Percentiles rank a stretch among this genome's conserved stretches.
phyloP scores from a whole-genome alignment of 345 rosid genomes.

The Linum tenue region DNA sequence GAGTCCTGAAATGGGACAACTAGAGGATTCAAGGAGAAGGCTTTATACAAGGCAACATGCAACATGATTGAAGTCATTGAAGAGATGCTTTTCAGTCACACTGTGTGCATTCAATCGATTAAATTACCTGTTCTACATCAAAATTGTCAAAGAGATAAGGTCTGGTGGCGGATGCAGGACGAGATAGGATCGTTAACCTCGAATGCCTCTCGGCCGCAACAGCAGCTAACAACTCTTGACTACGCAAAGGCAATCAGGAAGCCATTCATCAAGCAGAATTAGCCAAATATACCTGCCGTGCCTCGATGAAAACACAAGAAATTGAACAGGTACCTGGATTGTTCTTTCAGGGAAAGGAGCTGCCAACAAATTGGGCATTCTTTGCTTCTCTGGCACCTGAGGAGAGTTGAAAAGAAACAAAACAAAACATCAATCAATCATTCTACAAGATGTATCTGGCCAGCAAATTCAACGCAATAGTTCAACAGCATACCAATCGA shows the following conservation, averaged over 20 bases:
- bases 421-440: background rate
- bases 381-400: slow-evolving; percentile 91
- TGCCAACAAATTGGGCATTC: slow-evolving; percentile 97
- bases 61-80: background rate
- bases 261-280: background rate
- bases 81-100: background rate
- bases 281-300: slow-evolving; percentile 1
- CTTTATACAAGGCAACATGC: background rate
- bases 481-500: slow-evolving; percentile 53
- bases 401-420: slow-evolving; percentile 7
- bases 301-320: background rate
- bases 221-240: slow-evolving; percentile 80
- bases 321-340: slow-evolving; percentile 39
- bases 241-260: slow-evolving; percentile 14
- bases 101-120: slow-evolving; percentile 9
- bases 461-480: background rate
- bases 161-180: slow-evolving; percentile 21
- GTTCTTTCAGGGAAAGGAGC: slow-evolving; percentile 52
- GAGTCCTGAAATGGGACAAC: slow-evolving; percentile 33
- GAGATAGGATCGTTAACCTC: slow-evolving; percentile 36
- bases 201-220: slow-evolving; percentile 46
- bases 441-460: background rate
- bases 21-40: background rate
- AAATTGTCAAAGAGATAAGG: slow-evolving; percentile 28
- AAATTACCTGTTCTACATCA: slow-evolving; percentile 44